Percentiles rank a stretch among this genome's conserved stretches.
Evolutionary conservation across 768 basidiomycete genomes (phyloP).

Genomic region (Termitomyces bulborhizus): DNA sequence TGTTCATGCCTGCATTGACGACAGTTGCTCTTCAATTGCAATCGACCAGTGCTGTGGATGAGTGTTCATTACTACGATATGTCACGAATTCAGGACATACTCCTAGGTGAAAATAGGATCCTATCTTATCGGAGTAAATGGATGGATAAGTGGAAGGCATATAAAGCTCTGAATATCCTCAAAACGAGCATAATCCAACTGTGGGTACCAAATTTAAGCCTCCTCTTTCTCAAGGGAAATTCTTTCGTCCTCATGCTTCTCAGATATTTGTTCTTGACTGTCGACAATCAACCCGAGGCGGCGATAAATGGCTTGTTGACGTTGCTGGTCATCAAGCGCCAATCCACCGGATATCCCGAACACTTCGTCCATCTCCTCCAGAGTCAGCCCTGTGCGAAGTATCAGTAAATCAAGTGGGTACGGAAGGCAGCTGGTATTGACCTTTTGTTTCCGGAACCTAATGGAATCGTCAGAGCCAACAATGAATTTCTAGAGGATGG

Average conservation of each 20-base stretch:
- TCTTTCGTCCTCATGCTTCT: slow-evolving; percentile 1
- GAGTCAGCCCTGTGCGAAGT: slow-evolving; percentile 37
- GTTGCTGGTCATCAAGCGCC: slow-evolving; percentile 47
- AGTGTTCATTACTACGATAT: background rate
- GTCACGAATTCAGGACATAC: too few relatives aligned
- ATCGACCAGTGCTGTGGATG: background rate
- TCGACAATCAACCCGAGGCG: slow-evolving; percentile 52
- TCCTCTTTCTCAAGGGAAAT: background rate
- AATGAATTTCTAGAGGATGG: background rate
- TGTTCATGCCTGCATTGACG: background rate
- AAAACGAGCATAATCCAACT: background rate
- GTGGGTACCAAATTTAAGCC: background rate
- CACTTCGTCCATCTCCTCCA: slow-evolving; percentile 78
- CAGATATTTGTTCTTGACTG: background rate
- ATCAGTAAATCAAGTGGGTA: background rate
- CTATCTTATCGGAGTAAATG: too few relatives aligned
- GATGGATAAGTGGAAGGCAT: background rate
- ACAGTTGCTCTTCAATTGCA: background rate
- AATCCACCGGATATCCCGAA: slow-evolving; percentile 56
- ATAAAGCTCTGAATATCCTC: background rate
- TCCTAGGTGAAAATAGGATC: too few relatives aligned
- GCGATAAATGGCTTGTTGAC: slow-evolving; percentile 44
- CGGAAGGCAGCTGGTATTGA: slow-evolving; percentile 13
- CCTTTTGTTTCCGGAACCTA: slow-evolving; percentile 73
- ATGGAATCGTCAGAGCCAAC: background rate